Base-by-base conservation (phyloP, 495 filamentous ascomycete genomes). In the Ascodesmis nigricans region DNA sequence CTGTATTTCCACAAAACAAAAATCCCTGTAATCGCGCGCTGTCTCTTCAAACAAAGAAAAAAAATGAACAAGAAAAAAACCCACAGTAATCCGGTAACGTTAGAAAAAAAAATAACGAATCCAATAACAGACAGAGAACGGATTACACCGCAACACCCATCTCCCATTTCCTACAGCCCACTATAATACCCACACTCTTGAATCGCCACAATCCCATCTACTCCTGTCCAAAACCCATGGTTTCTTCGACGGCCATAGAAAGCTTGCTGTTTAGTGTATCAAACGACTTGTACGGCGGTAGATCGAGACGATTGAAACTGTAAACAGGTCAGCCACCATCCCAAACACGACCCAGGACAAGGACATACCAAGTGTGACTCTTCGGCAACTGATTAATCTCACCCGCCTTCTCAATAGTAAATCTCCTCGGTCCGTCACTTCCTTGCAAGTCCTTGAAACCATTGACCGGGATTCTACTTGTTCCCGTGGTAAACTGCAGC, bases 391-490 rank as follows among this genome's bases (percentile, higher is more conserved):
- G 90, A 18, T 54, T 64, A 33, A 78, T 63, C 49, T 93, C 84
- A 16, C 87, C 87, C 23, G 81, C 78, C 58, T 95, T 95, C 56
- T 99, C 87, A 51, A 99, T 93, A 4, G 87, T 99, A 50, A 99
- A 99, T 23, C 87, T 61, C 54, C 90, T 63, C 8, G 87, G 87
- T 9, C 87, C 87, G 54, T 99, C 87, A 36, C 81, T 91, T 21
- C 87, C 87, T 58, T 99, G 87, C 39, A 99, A 64, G 60, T 99
- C 87, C 63, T 99, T 99, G 67, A 99, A 99, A 14, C 87, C 87
- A 57, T 99, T 99, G 58, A 99, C 87, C 7, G 87, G 87, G 43
- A 99, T 99, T 55, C 87, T 76, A 18, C 79, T 91, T 17, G 87
- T 99, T 49, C 87, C 87, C 16, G 87, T 99, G 13, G 87, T 83